phyloP scores from a whole-genome alignment of 352 stramenopile species.

The Phytophthora cactorum region DNA sequence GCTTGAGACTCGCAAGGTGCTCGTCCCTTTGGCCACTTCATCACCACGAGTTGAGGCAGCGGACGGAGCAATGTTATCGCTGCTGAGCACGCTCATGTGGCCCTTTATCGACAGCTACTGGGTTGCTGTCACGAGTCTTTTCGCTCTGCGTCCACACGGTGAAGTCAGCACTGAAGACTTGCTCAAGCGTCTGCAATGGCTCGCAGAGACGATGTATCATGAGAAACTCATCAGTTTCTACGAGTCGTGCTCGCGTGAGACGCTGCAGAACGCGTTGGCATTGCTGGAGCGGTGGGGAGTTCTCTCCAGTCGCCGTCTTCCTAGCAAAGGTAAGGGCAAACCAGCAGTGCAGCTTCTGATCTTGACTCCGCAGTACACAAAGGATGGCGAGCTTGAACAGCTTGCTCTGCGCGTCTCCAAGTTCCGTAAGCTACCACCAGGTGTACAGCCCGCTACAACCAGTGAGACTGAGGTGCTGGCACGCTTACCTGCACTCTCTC shows the following conservation, averaged over 20 bases:
- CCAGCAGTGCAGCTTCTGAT: constrained; percentile 36
- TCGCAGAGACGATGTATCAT: constrained; percentile 89
- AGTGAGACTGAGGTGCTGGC: constrained; percentile 71
- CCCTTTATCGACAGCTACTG: constrained; percentile 91
- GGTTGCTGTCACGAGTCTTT: constrained; percentile 79
- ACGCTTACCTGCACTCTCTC: constrained; percentile 70
- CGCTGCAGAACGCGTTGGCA: constrained; percentile 77
- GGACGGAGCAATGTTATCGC: constrained; percentile 53
- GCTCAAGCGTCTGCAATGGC: constrained; percentile 84
- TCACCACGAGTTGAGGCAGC: constrained; percentile 25
- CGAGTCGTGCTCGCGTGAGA: constrained; percentile 87
- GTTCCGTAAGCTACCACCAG: constrained; percentile 76
- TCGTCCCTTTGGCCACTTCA: constrained; percentile 21
- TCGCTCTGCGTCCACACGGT: constrained; percentile 59
- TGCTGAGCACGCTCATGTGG: constrained; percentile 83
- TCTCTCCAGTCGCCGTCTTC: constrained; percentile 40
- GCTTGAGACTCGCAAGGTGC: constrained; percentile 52
- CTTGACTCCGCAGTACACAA: constrained; percentile 49
- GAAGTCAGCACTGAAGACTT: constrained; percentile 66
- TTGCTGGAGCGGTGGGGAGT: constrained; percentile 76
- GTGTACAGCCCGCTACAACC: constrained; percentile 41
- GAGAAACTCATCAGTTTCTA: constrained; percentile 88
- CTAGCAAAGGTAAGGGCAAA: constrained; percentile 13
- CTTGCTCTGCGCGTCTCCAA: constrained; percentile 68
- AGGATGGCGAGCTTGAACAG: constrained; percentile 65